Conservation (phyloP, 1,284 basidiomycete genomes). For the Apiotrichum sp. region DNA sequence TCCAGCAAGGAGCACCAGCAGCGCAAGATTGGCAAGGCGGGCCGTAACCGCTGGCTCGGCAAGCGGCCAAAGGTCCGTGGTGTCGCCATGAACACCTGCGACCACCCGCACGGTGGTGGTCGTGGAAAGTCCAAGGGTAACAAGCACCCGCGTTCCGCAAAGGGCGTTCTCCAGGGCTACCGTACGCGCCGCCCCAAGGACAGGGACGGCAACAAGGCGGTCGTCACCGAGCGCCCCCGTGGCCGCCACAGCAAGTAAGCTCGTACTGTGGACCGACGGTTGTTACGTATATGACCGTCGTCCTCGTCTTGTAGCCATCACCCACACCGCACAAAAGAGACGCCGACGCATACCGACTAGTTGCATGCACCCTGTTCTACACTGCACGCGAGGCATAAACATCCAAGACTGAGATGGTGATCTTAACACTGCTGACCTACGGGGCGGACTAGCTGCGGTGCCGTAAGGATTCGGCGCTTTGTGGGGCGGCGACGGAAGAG, state of each 20-base stretch:
- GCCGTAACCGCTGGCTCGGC: conserved; percentile 82
- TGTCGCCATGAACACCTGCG: conserved; percentile 97
- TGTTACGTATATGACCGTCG: not conserved
- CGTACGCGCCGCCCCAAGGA: conserved; percentile 87
- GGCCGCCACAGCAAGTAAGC: conserved; percentile 45
- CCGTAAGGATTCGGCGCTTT: no score
- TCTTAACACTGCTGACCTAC: no score
- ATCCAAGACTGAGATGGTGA: no score
- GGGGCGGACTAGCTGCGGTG: no score
- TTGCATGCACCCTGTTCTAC: conserved; percentile 19
- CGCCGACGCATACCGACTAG: not conserved
- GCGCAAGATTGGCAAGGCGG: conserved; percentile 82
- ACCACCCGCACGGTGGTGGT: conserved; percentile 95
- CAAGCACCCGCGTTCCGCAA: conserved; percentile 83
- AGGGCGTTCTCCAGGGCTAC: conserved; percentile 87
- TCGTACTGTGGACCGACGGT: not conserved
- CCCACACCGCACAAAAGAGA: not conserved
- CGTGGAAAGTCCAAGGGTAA: conserved; percentile 96
- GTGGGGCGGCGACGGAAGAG: no score
- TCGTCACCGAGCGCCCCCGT: conserved; percentile 78
- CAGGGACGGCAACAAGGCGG: conserved; percentile 91
- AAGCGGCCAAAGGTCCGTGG: conserved; percentile 82
- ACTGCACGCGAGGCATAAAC: no score
- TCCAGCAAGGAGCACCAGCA: conserved; percentile 71
- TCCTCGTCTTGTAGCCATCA: not conserved